Evolutionary conservation across 768 basidiomycete species (phyloP), one percentile per base, ranked within the genome.

Genomic region (Coprinellus aureogranulatus): DNA sequence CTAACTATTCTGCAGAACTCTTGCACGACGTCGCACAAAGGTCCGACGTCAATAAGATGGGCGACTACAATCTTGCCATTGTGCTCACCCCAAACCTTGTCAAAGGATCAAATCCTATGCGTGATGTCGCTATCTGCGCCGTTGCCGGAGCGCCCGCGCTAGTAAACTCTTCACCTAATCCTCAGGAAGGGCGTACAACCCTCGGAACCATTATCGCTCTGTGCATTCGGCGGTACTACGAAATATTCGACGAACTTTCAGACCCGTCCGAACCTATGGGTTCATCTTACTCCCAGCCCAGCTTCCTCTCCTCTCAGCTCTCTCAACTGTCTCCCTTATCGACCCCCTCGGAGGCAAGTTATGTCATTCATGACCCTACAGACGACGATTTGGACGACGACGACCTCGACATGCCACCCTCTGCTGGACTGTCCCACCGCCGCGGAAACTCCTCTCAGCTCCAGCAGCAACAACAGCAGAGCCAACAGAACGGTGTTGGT

Each of bases 171-270:
- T 57, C 53, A 56, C 64, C 61, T 5, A 28, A 44, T 22, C 34
- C 14, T 6, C 46, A 52, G 3, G 80, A 83, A 63, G 81, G 80
- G 31, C 75, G 74, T 61, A 84, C 84, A 9, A 91, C 90, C 0
- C 75, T 94, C 0, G 90, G 90, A 2, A 75, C 77, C 59, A 74
- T 93, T 41, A 76, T 92, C 69, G 86, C 86, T 66, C 72, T 90
- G 42, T 93, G 89, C 68, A 92, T 93, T 51, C 81, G 88, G 64
- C 83, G 83, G 42, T 94, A 93, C 68, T 92, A 87, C 68, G 92
- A 94, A 67, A 75, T 93, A 28, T 94, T 94, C 63, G 91, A 92
- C 66, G 92, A 93, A 62, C 71, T 88, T n/a, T 72, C 69, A 56
- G 92, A 92, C 71, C 81, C 85, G 16, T 80, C 79, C 58, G 90